Conservation (phyloP, 1,139 yeast genomes). For the Debaryomycetaceae sp. region DNA sequence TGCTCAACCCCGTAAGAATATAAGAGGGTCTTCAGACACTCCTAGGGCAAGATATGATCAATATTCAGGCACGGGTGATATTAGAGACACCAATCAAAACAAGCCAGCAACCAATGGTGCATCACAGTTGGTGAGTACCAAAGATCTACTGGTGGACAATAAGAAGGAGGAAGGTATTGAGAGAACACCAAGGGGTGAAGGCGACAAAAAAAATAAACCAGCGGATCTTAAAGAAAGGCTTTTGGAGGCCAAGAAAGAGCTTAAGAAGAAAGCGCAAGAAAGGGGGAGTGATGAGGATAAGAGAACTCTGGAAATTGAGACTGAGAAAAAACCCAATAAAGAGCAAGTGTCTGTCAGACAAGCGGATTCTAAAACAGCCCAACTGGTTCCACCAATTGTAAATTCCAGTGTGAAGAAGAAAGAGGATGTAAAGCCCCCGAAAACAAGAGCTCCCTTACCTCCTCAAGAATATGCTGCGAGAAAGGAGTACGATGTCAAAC, state of each 20-base stretch:
- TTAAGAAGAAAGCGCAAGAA: conserved; percentile 8
- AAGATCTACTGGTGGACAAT: conserved; percentile 5
- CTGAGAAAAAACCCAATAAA: too few species aligned
- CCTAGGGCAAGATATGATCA: conserved; percentile 26
- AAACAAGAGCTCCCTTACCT: conserved; percentile 11
- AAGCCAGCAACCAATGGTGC: conserved; percentile 5
- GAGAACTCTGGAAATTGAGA: background rate
- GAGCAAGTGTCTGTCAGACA: background rate
- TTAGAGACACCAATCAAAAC: conserved; percentile 2
- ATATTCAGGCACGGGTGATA: conserved; percentile 25
- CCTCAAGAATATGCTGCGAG: conserved; percentile 13
- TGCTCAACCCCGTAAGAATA: conserved; percentile 16
- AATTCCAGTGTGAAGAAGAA: background rate
- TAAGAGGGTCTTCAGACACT: conserved; percentile 14
- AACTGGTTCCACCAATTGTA: background rate
- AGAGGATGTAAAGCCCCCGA: background rate
- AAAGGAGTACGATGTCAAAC: conserved; percentile 4
- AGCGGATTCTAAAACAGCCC: conserved; percentile 1
- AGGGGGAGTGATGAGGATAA: conserved; percentile 1
- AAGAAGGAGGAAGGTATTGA: conserved; percentile 4
- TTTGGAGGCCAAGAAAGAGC: conserved; percentile 23
- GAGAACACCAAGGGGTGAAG: conserved; percentile 4
- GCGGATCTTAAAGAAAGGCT: conserved; percentile 17
- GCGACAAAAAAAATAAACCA: conserved; percentile 1
- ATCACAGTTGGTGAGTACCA: conserved; percentile 3